These are phyloP conservation scores for Pilatotrama ljubarskyi DNA, from an alignment of 768 basidiomycete genomes.

Conservation along the genomic window DNA sequence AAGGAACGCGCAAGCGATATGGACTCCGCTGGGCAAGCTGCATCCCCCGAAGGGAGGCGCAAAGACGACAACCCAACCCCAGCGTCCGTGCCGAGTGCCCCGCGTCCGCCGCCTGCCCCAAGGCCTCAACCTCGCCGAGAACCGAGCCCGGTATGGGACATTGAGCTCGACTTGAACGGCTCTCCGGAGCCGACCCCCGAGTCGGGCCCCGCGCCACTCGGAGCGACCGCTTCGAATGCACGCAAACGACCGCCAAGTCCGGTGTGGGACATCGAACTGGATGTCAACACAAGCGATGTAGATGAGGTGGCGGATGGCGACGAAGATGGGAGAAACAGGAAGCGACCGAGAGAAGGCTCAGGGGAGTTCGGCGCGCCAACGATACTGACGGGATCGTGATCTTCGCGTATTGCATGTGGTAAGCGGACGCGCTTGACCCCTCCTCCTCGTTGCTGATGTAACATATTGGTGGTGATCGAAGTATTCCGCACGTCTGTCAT, in stretches of 20 bases:
- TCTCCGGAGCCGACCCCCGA: slow-evolving; percentile 24
- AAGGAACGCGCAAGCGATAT: slow-evolving; percentile 5
- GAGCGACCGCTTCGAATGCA: background rate
- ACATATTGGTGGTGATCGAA: no score
- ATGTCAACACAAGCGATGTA: slow-evolving; percentile 31
- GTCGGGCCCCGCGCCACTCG: slow-evolving; percentile 12
- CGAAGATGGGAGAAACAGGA: background rate
- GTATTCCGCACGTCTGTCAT: no score
- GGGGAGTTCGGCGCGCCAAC: slow-evolving; percentile 17
- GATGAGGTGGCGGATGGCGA: background rate
- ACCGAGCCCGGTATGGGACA: slow-evolving; percentile 71
- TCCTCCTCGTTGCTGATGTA: no score
- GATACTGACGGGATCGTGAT: slow-evolving; percentile 9
- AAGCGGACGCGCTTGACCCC: no score
- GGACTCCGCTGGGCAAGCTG: background rate
- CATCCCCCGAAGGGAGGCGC: background rate
- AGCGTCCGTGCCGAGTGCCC: background rate
- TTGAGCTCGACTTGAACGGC: slow-evolving; percentile 56
- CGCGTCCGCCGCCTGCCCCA: slow-evolving; percentile 6
- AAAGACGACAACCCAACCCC: background rate
- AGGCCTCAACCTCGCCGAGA: slow-evolving; percentile 34
- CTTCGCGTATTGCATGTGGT: no score
- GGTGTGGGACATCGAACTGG: slow-evolving; percentile 49
- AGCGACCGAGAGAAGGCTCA: slow-evolving; percentile 17
- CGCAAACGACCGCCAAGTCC: slow-evolving; percentile 30